Evolutionary conservation across 306 rosid species (phyloP).

Genomic region (Canavalia ensiformis): DNA sequence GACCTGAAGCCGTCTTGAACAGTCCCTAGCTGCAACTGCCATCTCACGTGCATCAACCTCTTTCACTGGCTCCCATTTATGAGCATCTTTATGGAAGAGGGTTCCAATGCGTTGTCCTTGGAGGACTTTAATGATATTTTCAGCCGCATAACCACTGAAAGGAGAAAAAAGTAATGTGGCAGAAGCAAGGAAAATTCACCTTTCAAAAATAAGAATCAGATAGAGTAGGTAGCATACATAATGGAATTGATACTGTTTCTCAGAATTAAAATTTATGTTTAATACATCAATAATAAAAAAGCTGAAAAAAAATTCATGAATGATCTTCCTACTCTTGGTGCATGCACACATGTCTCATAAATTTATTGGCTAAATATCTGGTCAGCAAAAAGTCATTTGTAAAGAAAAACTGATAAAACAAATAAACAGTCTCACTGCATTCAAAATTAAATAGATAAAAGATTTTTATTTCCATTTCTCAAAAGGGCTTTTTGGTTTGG

Average conservation of each 20-base stretch:
- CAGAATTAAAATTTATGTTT: slow-evolving; percentile 6
- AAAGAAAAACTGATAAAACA: slow-evolving; percentile 7
- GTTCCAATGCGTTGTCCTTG: slow-evolving; percentile 92
- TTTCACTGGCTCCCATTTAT: slow-evolving; percentile 70
- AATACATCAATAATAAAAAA: slow-evolving; percentile 28
- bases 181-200: slow-evolving; percentile 40
- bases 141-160: slow-evolving; percentile 83
- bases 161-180: slow-evolving; percentile 36
- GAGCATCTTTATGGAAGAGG: slow-evolving; percentile 93
- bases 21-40: slow-evolving; percentile 98
- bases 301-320: neutral
- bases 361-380: slow-evolving; percentile 18
- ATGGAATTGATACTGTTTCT: slow-evolving; percentile 31
- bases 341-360: neutral
- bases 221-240: slow-evolving; percentile 31
- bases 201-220: slow-evolving; percentile 39
- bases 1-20: slow-evolving; percentile 97
- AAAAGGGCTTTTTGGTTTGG: slow-evolving; percentile 18
- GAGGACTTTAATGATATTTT: slow-evolving; percentile 79
- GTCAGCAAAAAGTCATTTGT: slow-evolving; percentile 2
- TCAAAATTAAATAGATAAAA: neutral
- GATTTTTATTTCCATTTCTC: neutral
- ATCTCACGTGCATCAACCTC: slow-evolving; percentile 83
- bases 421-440: neutral
- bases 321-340: neutral